phyloP scores from a whole-genome alignment of 441 rosid species.

The Populus trichocarpa region DNA sequence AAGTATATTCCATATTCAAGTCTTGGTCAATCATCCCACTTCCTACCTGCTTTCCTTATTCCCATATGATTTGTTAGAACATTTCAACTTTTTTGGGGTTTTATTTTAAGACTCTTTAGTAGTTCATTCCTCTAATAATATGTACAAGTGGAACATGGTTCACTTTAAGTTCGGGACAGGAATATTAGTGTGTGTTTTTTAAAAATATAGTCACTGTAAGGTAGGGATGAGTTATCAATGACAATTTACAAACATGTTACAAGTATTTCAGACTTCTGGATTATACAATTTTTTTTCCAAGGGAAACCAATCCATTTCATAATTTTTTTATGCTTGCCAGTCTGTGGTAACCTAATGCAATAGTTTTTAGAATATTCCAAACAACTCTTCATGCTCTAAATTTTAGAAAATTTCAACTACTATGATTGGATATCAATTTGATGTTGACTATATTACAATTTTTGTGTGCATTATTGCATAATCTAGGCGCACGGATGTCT shows the following conservation, averaged over 20 bases:
- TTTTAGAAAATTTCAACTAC: background rate
- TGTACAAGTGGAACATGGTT: too few species aligned
- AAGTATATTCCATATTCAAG: background rate
- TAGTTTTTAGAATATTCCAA: background rate
- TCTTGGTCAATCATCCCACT: background rate
- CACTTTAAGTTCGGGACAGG: background rate
- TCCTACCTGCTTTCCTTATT: background rate
- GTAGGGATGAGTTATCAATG: background rate
- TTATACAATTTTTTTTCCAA: background rate
- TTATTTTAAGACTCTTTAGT: background rate
- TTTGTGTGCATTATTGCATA: slow-evolving; percentile 9
- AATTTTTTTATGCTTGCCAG: background rate
- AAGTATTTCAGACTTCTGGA: background rate
- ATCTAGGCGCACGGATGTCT: slow-evolving; percentile 76
- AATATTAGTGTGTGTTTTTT: too few species aligned
- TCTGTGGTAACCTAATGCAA: background rate
- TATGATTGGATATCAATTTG: background rate
- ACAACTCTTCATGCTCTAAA: background rate
- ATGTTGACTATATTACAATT: background rate
- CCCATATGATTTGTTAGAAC: background rate
- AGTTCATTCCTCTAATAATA: background rate
- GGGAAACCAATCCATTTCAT: background rate
- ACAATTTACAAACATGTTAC: background rate
- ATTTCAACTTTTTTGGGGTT: background rate
- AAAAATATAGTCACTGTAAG: background rate